These are phyloP conservation scores for Sarcomyxa edulis DNA, from an alignment of 768 basidiomycete genomes.

Conservation along the genomic window DNA sequence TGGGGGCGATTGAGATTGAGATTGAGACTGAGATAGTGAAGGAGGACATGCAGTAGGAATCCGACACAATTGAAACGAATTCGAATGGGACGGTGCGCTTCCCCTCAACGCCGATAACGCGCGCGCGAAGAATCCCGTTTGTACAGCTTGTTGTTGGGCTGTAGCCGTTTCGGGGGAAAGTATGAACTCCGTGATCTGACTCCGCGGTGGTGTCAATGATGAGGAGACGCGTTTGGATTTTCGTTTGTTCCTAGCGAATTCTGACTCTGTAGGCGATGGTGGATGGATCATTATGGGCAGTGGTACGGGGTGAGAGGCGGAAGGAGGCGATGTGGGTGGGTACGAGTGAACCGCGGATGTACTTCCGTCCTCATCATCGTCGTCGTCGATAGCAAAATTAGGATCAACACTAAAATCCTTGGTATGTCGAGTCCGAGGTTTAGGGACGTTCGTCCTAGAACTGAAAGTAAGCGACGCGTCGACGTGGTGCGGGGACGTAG, in stretches of 20 bases:
- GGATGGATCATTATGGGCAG: constrained; percentile 23
- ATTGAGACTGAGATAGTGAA: constrained; percentile 38
- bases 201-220: constrained; percentile 19
- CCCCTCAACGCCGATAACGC: constrained; percentile 44
- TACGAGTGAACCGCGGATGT: constrained; percentile 50
- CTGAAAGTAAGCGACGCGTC: constrained; percentile 49
- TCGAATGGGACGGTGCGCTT: constrained; percentile 50
- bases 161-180: constrained; percentile 41
- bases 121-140: constrained; percentile 43
- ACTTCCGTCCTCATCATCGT: too few species aligned
- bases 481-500: constrained; percentile 38
- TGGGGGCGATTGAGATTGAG: constrained; percentile 22
- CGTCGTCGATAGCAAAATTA: too few species aligned
- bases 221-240: constrained; percentile 7
- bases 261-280: constrained; percentile 26
- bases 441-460: constrained; percentile 39
- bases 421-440: constrained; percentile 9
- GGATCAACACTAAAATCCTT: too few species aligned
- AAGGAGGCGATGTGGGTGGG: constrained; percentile 47
- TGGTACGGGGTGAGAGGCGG: too few species aligned
- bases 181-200: constrained; percentile 48
- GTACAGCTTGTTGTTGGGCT: constrained; percentile 25
- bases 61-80: constrained; percentile 54
- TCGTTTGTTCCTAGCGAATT: constrained; percentile 13
- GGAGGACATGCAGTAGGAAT: constrained; percentile 41